Percentiles rank a stretch among this genome's conserved stretches.
These are phyloP conservation scores for Cercospora janseana DNA, from an alignment of 2,329 filamentous ascomycete species.

Conservation along the genomic window DNA sequence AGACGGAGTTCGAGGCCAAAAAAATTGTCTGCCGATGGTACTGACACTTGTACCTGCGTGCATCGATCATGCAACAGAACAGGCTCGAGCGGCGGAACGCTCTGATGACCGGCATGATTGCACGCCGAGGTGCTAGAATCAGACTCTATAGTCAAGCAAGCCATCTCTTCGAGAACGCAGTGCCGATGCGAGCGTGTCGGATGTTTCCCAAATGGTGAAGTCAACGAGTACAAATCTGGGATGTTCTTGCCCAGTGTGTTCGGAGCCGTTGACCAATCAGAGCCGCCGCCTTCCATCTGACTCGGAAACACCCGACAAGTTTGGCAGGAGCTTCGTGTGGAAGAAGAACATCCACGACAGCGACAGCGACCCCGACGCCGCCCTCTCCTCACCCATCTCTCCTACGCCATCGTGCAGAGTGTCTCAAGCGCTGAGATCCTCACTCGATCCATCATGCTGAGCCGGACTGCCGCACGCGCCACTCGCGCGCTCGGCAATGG, in stretches of 20 bases:
- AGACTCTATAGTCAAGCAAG: too few relatives aligned
- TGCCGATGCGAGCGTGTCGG: too few relatives aligned
- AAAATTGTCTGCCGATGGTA: too few relatives aligned
- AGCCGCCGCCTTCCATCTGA: neutral
- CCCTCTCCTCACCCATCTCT: neutral
- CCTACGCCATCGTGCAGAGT: conserved; percentile 23
- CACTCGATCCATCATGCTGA: conserved; percentile 69
- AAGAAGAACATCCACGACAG: conserved; percentile 4
- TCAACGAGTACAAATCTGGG: conserved; percentile 1
- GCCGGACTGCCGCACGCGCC: conserved; percentile 85
- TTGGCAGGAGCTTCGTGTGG: conserved; percentile 7
- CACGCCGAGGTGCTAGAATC: too few relatives aligned
- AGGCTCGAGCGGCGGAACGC: too few relatives aligned
- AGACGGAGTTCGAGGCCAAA: too few relatives aligned
- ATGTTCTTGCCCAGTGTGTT: neutral
- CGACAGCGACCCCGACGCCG: conserved; percentile 1
- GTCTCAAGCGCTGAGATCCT: conserved; percentile 37
- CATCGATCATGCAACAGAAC: too few relatives aligned
- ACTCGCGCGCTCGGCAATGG: conserved; percentile 83
- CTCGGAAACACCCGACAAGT: conserved; percentile 6
- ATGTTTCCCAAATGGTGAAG: conserved; percentile 1
- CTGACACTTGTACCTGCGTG: too few relatives aligned
- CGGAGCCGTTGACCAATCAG: neutral
- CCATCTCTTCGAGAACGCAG: too few relatives aligned
- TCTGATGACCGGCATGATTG: too few relatives aligned